Base-by-base conservation (phyloP, 495 filamentous ascomycete genomes). In the Aspergillus nanangensis region DNA sequence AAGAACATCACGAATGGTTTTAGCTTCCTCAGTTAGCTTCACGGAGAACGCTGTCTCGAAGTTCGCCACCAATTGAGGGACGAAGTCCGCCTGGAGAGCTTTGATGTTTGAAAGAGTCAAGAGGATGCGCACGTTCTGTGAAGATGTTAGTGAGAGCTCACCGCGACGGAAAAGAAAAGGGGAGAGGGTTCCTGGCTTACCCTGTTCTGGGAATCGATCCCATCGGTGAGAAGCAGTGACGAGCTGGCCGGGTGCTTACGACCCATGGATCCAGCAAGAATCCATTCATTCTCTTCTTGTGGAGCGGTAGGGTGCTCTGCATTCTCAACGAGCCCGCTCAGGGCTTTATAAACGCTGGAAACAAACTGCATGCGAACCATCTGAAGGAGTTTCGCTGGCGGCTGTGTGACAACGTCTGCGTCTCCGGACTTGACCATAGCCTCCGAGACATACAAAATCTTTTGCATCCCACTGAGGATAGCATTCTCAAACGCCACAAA, bases 301-400 rank as follows among this genome's bases (percentile, higher is more conserved):
- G 75, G 75, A 42, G 78, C 76, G 1, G 82, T 60, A 1, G 80
- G 72, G 31, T 76, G 81, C 65, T 96, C 90, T 24, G 93, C 92
- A 65, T 93, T 95, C 65, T 96, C 93, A 0, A 98, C 89, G 78
- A 98, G 87, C 3, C 92, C 93, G 55, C 88, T 89, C 3, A 98
- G 69, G 24, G 86, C 84, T 61, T 93, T 95, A 65, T 96, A 96
- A 29, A 98, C 73, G 32, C 89, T 92, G 3, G 82, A 87, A 4
- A 95, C 88, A 58, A 96, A 97, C 51, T 91, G 86, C 29, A 76
- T 80, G 41, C 90, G 78, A 15, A 96, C 89, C 77, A 86, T 85
- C 58, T 90, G 83, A 19, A 96, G 68, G 34, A 96, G 64, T 61
- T 96, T 97, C 9, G 81, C 70, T 18, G 86, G 81, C 2, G 93